Evolutionary conservation across 2,329 filamentous ascomycete genomes (phyloP).

Genomic region (Monilinia fructicola): DNA sequence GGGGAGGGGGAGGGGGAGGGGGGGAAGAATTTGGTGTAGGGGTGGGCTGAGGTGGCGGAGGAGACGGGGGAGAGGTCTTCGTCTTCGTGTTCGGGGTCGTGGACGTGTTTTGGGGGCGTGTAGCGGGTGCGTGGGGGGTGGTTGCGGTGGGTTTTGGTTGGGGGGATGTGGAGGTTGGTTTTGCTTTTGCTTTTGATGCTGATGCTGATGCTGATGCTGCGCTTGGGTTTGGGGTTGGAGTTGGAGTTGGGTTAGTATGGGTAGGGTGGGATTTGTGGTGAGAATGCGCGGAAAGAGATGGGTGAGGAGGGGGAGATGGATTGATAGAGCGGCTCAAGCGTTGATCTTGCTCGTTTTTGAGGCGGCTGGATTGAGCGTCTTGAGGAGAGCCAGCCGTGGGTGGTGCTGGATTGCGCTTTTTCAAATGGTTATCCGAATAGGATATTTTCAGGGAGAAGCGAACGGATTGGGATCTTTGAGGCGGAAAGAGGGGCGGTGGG

Average conservation of each 20-base stretch:
- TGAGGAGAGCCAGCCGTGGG: constrained; percentile 6
- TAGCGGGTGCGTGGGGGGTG: constrained; percentile 7
- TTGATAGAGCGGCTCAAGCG: constrained; percentile 4
- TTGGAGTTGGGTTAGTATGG: not conserved
- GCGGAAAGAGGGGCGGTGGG: constrained; percentile 8
- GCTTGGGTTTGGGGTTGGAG: too few relatives aligned
- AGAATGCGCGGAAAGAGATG: not conserved
- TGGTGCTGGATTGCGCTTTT: not conserved
- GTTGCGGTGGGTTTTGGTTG: not conserved
- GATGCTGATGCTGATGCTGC: not conserved
- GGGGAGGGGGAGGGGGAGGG: not conserved
- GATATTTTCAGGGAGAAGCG: constrained; percentile 19
- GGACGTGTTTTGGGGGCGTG: not conserved
- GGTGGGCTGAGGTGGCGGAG: not conserved
- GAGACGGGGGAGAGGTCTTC: constrained; percentile 20
- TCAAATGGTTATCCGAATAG: constrained; percentile 8
- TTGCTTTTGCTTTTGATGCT: not conserved
- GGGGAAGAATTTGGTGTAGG: not conserved
- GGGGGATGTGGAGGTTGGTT: not conserved
- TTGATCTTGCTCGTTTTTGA: not conserved
- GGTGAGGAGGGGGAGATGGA: not conserved
- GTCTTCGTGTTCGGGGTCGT: constrained; percentile 22
- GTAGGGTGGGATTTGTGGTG: not conserved
- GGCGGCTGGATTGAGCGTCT: constrained; percentile 5
- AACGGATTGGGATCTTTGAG: constrained; percentile 17